Evolutionary conservation across 2,329 filamentous ascomycete genomes (phyloP).

Genomic region (Alternaria longipes): DNA sequence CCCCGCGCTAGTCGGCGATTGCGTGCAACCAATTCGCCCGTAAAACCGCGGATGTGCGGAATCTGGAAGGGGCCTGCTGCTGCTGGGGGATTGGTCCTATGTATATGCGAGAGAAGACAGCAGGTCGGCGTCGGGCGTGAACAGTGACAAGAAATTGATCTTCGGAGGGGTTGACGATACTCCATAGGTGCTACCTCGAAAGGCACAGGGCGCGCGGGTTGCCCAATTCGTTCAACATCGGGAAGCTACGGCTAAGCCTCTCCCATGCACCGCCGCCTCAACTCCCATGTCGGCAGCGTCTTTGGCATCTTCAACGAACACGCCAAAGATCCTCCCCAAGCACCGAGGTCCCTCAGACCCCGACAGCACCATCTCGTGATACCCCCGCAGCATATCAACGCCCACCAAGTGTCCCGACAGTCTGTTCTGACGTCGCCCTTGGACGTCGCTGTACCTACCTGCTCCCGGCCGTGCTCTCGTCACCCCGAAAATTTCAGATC

Average conservation of each 20-base stretch:
- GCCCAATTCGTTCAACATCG: slow-evolving; percentile 19
- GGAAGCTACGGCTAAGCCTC: slow-evolving; percentile 22
- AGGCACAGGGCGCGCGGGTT: slow-evolving; percentile 18
- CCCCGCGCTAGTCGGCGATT: slow-evolving; percentile 22
- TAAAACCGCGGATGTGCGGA: slow-evolving; percentile 19
- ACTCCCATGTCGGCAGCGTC: slow-evolving; percentile 3
- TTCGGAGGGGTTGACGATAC: slow-evolving; percentile 19
- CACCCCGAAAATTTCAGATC: slow-evolving; percentile 36
- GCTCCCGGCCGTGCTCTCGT: slow-evolving; percentile 33
- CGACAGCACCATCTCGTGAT: slow-evolving; percentile 7
- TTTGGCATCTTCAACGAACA: slow-evolving; percentile 4
- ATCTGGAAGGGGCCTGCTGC: background rate
- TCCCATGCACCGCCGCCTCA: slow-evolving; percentile 1
- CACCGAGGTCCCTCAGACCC: background rate
- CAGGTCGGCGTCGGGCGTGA: slow-evolving; percentile 2
- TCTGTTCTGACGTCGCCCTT: slow-evolving; percentile 10
- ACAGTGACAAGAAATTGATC: slow-evolving; percentile 20
- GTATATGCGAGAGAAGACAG: background rate
- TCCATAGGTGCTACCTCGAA: slow-evolving; percentile 6
- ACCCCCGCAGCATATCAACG: slow-evolving; percentile 3
- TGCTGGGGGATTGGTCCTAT: slow-evolving; percentile 5
- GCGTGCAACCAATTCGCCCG: slow-evolving; percentile 15
- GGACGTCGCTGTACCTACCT: slow-evolving; percentile 25
- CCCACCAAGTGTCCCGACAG: slow-evolving; percentile 24
- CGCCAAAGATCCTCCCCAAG: slow-evolving; percentile 1